These are phyloP conservation scores for Pseudozyma pruni DNA, from an alignment of 1,284 basidiomycete species.

Conservation along the genomic window DNA sequence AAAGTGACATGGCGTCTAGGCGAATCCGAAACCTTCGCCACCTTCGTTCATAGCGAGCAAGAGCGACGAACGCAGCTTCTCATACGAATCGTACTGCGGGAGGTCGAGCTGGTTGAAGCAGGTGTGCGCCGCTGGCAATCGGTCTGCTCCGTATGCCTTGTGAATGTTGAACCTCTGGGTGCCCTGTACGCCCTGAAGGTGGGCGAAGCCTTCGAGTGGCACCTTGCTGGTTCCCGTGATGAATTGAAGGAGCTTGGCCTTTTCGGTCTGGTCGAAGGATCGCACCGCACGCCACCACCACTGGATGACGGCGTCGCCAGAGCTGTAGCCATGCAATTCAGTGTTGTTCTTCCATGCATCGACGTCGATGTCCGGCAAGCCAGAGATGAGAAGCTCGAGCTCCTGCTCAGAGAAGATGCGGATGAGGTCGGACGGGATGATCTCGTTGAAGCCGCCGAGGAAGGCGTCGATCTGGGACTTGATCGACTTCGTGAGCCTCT, in stretches of 20 bases:
- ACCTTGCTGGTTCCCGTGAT: constrained; percentile 91
- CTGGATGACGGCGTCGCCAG: constrained; percentile 87
- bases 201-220: constrained; percentile 89
- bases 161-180: constrained; percentile 97
- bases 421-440: constrained; percentile 76
- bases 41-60: constrained; percentile 66
- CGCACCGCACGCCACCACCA: constrained; percentile 99
- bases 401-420: constrained; percentile 93
- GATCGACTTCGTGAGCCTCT: constrained; percentile 92
- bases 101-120: constrained; percentile 72
- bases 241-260: constrained; percentile 88
- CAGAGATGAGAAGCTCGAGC: constrained; percentile 95
- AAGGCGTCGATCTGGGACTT: constrained; percentile 76
- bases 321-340: constrained; percentile 82
- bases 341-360: constrained; percentile 97
- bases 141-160: constrained; percentile 86
- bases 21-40: constrained; percentile 67
- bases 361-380: constrained; percentile 97
- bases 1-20: constrained; percentile 23
- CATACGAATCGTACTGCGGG: constrained; percentile 67
- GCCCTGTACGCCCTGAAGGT: constrained; percentile 92
- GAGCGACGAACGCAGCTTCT: constrained; percentile 49
- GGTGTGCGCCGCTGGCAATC: constrained; percentile 89
- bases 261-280: constrained; percentile 95
- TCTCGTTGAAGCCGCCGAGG: constrained; percentile 92